phyloP scores from a whole-genome alignment of 2,329 filamentous ascomycete genomes.

The Diaporthe ampelina region DNA sequence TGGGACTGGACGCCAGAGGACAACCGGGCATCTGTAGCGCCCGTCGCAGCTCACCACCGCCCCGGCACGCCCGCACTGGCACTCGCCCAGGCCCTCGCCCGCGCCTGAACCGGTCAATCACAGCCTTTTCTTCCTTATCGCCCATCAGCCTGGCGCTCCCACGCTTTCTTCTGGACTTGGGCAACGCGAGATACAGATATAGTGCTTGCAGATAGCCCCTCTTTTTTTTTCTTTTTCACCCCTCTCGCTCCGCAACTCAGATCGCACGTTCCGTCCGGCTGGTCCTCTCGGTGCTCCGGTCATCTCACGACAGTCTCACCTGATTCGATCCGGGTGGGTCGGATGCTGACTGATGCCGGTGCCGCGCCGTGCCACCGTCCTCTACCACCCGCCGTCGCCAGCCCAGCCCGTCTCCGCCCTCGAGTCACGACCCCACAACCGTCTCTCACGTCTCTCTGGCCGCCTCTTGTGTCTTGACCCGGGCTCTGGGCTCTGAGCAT shows the following conservation, averaged over 20 bases:
- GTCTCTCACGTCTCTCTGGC: neutral
- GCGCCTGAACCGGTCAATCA: constrained; percentile 2
- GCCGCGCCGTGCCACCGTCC: constrained; percentile 22
- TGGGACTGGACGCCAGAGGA: constrained; percentile 1
- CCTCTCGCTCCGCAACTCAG: neutral
- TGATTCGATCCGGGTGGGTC: constrained; percentile 29
- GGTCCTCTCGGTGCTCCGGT: neutral
- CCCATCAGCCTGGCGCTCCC: neutral
- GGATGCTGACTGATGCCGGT: constrained; percentile 37
- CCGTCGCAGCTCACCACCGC: neutral
- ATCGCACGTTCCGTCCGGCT: neutral
- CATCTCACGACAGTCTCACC: constrained; percentile 22
- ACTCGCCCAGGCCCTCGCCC: neutral
- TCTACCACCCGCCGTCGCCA: neutral
- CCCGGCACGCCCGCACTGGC: constrained; percentile 3
- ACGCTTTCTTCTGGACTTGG: neutral
- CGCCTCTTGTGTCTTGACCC: neutral
- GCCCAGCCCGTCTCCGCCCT: constrained; percentile 12
- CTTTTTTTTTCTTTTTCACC: constrained; percentile 16
- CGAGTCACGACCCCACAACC: constrained; percentile 6
- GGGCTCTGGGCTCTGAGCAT: neutral
- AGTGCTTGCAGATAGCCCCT: constrained; percentile 27
- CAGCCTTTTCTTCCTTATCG: constrained; percentile 23
- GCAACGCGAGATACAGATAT: neutral
- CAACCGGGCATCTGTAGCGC: neutral